Base-by-base conservation (phyloP, 352 stramenopile species). In the Pythium aphanidermatum region DNA sequence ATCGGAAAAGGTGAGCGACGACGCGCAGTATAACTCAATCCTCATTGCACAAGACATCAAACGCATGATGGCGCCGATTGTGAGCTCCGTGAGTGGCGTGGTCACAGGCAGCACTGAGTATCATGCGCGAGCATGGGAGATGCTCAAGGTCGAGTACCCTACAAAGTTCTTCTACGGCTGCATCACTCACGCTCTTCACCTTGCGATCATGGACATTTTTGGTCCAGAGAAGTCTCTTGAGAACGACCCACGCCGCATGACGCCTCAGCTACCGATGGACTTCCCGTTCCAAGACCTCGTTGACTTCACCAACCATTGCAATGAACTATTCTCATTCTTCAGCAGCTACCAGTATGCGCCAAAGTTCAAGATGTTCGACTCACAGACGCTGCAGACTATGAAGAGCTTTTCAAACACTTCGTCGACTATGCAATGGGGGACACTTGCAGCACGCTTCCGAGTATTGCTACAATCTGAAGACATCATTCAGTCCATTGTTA, bases 91-190 rank as follows among this genome's bases (percentile, higher is more conserved):
- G 0, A 86, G 74, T 48, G 79, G 79, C 14, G 76, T 88, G 5
- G 76, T 89, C 26, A 92, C 79, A 9, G 79, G 73, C 6, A 86
- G 68, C 50, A 92, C 76, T 0, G 68, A 86, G 55, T 81, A 75
- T 50, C 73, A 92, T 32, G 80, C 73, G 11, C 65, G 70, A 29
- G 76, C 79, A 4, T 92, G 79, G 79, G 74, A 89, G 58, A 78
- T 89, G 67, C 72, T 92, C 28, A 92, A 92, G 52, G 67, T 61
- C 2, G 76, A 92, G 52, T 89, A 82, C 46, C 79, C 79, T 34
- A 89, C 79, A 40, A 92, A 89, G 57, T 92, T 92, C 41, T 92
- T 92, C 50, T 92, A 92, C 33, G 79, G 79, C 5, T 92, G 79
- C 45, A 88, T 87, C 55, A 85, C 72, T 14, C 74, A 92, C 39